These are phyloP conservation scores for Chlamydomonas incerta DNA, from an alignment of 139 green algal species.

Conservation along the genomic window DNA sequence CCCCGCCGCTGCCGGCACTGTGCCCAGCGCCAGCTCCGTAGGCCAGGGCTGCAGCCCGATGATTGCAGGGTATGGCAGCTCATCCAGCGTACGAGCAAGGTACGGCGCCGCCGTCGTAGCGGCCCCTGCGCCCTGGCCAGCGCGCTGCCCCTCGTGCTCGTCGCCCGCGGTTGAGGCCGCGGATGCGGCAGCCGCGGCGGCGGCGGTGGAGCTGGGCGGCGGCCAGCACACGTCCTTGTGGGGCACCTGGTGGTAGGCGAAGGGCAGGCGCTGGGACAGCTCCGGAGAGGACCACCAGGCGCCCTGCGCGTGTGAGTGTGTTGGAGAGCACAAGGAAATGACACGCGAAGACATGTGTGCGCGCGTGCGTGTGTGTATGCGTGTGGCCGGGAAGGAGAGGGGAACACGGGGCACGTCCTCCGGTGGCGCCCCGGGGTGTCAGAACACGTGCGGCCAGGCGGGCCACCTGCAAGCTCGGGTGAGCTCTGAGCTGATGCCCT, in stretches of 20 bases:
- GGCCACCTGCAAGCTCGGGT: too few species aligned
- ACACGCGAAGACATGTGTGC: too few species aligned
- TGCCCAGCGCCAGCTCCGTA: neutral
- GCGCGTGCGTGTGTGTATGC: neutral
- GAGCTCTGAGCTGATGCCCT: too few species aligned
- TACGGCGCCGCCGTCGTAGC: neutral
- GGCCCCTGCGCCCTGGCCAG: too few species aligned
- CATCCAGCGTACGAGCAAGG: neutral
- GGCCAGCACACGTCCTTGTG: conserved; percentile 33
- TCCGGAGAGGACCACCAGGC: conserved; percentile 8
- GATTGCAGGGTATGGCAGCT: conserved; percentile 29
- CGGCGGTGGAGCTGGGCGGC: neutral
- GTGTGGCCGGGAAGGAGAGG: too few species aligned
- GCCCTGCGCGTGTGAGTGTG: neutral
- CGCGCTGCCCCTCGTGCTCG: neutral
- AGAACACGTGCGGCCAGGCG: too few species aligned
- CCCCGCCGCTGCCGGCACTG: too few species aligned
- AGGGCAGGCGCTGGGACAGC: neutral
- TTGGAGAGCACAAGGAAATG: neutral
- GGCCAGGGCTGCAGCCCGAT: conserved; percentile 31
- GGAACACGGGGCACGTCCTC: too few species aligned
- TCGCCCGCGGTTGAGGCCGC: too few species aligned
- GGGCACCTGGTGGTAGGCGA: conserved; percentile 11
- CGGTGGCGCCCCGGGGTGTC: too few species aligned
- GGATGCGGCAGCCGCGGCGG: too few species aligned